These are phyloP conservation scores for Rhodotorula diobovata DNA, from an alignment of 768 basidiomycete genomes.

Conservation along the genomic window DNA sequence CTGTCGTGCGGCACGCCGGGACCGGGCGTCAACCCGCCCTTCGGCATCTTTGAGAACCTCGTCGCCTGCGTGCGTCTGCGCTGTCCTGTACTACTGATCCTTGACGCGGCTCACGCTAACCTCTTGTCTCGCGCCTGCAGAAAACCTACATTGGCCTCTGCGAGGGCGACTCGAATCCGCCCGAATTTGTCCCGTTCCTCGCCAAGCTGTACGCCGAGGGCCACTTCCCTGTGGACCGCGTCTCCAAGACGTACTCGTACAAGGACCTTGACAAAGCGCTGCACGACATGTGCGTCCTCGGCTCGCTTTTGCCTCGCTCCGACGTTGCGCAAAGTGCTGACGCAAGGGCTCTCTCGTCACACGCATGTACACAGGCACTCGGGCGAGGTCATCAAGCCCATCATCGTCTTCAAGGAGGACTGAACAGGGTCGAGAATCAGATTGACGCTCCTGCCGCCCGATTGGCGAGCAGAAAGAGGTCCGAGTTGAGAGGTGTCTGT, in stretches of 20 bases:
- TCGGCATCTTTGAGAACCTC: slow-evolving; percentile 30
- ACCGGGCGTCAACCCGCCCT: slow-evolving; percentile 10
- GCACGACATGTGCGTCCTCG: slow-evolving; percentile 32
- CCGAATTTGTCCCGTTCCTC: not conserved
- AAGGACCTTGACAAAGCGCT: slow-evolving; percentile 42
- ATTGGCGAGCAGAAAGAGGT: too few species aligned
- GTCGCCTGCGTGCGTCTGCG: not conserved
- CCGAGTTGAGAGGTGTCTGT: too few species aligned
- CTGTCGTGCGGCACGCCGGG: slow-evolving; percentile 23
- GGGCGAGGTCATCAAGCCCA: slow-evolving; percentile 43
- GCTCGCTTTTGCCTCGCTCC: not conserved
- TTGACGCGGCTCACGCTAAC: too few species aligned
- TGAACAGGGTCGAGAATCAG: too few species aligned
- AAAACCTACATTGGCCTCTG: slow-evolving; percentile 18
- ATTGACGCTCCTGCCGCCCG: too few species aligned
- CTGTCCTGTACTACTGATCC: too few species aligned
- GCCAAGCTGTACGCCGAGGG: slow-evolving; percentile 40
- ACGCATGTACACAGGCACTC: slow-evolving; percentile 27
- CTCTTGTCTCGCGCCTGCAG: too few species aligned
- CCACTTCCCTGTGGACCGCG: slow-evolving; percentile 43
- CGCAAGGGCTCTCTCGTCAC: too few species aligned
- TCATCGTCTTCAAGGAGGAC: slow-evolving; percentile 21
- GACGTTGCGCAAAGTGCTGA: not conserved
- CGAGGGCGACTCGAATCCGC: slow-evolving; percentile 41
- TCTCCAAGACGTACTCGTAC: slow-evolving; percentile 36